Evolutionary conservation across 352 stramenopile species (phyloP).

Genomic region (Phytophthora niederhauseri): DNA sequence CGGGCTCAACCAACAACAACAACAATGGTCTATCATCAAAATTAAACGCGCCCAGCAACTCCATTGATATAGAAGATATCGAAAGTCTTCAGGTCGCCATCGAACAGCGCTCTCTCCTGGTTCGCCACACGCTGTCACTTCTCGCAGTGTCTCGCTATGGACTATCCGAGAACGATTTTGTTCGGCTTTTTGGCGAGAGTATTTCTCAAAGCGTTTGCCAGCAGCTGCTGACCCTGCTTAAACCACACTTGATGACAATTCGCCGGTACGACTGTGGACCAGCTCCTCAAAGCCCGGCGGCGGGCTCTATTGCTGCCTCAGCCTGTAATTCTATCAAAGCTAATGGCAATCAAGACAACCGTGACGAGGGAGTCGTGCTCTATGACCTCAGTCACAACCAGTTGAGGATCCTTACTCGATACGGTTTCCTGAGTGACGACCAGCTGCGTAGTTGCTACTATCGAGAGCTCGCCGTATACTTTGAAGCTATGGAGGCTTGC

Average conservation of each 20-base stretch:
- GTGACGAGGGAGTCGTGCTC: constrained; percentile 45
- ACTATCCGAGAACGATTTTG: constrained; percentile 67
- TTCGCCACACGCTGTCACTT: constrained; percentile 76
- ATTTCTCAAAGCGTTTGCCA: constrained; percentile 47
- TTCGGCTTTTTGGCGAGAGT: constrained; percentile 57
- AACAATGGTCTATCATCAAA: constrained; percentile 14
- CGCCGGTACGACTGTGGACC: constrained; percentile 55
- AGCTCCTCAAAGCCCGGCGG: constrained; percentile 9
- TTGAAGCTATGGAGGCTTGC: constrained; percentile 68
- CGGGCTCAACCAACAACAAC: constrained; percentile 5
- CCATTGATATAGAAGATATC: constrained; percentile 47
- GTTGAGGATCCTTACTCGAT: constrained; percentile 67
- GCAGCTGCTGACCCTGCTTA: constrained; percentile 54
- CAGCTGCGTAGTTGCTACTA: constrained; percentile 74
- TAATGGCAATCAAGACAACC: constrained; percentile 26
- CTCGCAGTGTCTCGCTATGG: constrained; percentile 74
- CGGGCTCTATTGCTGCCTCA: background rate
- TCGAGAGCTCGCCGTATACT: constrained; percentile 75
- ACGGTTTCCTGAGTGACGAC: constrained; percentile 73
- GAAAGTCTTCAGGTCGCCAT: constrained; percentile 56
- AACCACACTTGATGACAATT: constrained; percentile 80
- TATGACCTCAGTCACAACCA: constrained; percentile 85
- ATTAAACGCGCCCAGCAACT: background rate
- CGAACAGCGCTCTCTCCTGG: constrained; percentile 72
- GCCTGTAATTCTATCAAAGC: constrained; percentile 14